Conservation (phyloP, 1,139 yeast genomes). For the Nakaseomyces delphensis region DNA sequence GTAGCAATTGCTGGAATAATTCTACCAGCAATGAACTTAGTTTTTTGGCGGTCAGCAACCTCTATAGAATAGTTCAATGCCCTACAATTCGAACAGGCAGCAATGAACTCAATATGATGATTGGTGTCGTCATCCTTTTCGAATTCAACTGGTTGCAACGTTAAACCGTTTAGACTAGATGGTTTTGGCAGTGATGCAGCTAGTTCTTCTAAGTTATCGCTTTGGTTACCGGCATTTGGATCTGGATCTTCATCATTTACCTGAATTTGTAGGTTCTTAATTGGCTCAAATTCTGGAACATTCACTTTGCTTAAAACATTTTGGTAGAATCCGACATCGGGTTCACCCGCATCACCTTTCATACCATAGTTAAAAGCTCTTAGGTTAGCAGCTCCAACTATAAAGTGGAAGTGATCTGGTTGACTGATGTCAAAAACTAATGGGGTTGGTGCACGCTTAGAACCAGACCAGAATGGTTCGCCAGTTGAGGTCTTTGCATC, state of each 20-base stretch:
- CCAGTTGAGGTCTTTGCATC: constrained; percentile 90
- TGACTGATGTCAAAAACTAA: constrained; percentile 66
- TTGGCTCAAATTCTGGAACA: constrained; percentile 65
- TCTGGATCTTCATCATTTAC: constrained; percentile 85
- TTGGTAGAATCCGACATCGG: constrained; percentile 37
- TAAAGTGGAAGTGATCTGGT: constrained; percentile 69
- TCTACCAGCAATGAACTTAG: constrained; percentile 84
- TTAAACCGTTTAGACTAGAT: constrained; percentile 78
- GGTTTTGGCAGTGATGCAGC: constrained; percentile 84
- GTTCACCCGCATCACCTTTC: constrained; percentile 48
- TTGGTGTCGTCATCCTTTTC: constrained; percentile 97
- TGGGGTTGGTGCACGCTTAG: constrained; percentile 91
- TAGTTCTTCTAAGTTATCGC: constrained; percentile 48
- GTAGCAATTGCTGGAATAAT: constrained; percentile 99
- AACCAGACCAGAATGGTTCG: constrained; percentile 96
- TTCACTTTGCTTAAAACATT: constrained; percentile 45
- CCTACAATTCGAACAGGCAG: constrained; percentile 95
- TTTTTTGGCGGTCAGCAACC: constrained; percentile 63
- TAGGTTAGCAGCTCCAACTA: constrained; percentile 83
- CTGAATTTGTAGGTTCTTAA: constrained; percentile 70
- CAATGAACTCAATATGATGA: constrained; percentile 90
- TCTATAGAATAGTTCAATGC: constrained; percentile 87
- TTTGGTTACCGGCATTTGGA: constrained; percentile 54
- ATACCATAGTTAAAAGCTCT: constrained; percentile 87
- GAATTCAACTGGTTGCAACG: constrained; percentile 79